A percentile compares a stretch with the other conserved stretches of the same genome.
Evolutionary conservation across 495 filamentous ascomycete genomes (phyloP).

Genomic region (Lasiosphaeria miniovina): DNA sequence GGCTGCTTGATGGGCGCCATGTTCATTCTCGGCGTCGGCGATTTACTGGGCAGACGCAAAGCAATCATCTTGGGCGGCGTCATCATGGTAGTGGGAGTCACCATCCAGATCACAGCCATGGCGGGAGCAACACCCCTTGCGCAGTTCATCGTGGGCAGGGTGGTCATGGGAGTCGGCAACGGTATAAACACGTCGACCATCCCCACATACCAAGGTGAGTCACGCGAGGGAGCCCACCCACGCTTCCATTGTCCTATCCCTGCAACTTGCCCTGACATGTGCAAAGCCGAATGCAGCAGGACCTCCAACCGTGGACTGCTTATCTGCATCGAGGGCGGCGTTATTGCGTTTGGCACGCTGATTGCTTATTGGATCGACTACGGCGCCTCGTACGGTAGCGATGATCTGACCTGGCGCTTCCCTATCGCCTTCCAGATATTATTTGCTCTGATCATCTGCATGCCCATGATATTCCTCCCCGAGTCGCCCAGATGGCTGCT

Average conservation of each 20-base stretch:
- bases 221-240: constrained; percentile 1
- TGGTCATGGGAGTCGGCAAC: constrained; percentile 72
- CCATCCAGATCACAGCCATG: constrained; percentile 61
- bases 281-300: constrained; percentile 60
- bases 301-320: constrained; percentile 75
- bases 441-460: constrained; percentile 64
- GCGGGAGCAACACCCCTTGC: constrained; percentile 42
- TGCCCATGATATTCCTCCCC: constrained; percentile 64
- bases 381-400: constrained; percentile 65
- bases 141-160: constrained; percentile 73
- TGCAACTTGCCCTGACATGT: not conserved
- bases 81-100: constrained; percentile 72
- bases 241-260: not conserved
- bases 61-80: constrained; percentile 56
- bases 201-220: constrained; percentile 71
- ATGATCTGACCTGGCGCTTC: constrained; percentile 70
- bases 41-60: constrained; percentile 61
- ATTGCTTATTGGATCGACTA: constrained; percentile 86
- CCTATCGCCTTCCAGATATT: constrained; percentile 80
- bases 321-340: constrained; percentile 80
- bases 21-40: constrained; percentile 65
- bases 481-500: constrained; percentile 78
- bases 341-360: constrained; percentile 74
- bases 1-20: constrained; percentile 75
- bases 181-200: constrained; percentile 77